Base-by-base conservation (phyloP, 2,329 filamentous ascomycete species). In the Alternaria metachromatica region DNA sequence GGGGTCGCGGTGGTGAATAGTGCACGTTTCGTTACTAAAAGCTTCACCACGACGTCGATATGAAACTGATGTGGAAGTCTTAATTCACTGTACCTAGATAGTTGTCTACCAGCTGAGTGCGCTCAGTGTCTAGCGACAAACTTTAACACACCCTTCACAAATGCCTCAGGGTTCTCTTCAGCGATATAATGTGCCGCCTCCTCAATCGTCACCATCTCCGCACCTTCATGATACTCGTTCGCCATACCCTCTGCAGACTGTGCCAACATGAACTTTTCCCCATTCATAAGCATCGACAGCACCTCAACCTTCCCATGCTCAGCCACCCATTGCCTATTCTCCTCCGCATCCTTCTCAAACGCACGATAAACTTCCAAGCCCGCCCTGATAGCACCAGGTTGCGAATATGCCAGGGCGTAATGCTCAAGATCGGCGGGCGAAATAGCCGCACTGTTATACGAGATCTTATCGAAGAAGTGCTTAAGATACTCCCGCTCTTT, bases 401-500 rank as follows among this genome's bases (percentile, higher is more conserved):
- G 45, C 45, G 30, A 25, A 3, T 57, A 56, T 0, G 45, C 45
- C 5, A 61, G 37, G 1, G 25, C 33, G 11, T 61, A 61, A 20
- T 50, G 25, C 3, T 61, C 53, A 0, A 61, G 12, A 49, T 64
- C 64, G 0, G 55, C 12, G 0, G 58, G 50, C 3, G 58, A 55
- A 12, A 67, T 65, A 3, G 62, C 59, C 5, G 43, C 54, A 33
- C 57, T 66, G 10, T 66, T 66, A 10, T 54, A 58, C 6, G 33
- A 20, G 1, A 60, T 41, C 41, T 66, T 64, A 4, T 64, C 61
- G 21, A 66, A 64, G 58, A 64, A 66, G 6, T 66, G 61, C 20
- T 66, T 66, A 20, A 60, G 37, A 6, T 67, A 62, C n/a, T 54
- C 56, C 33, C 57, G 49, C 49, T 63, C 62, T 33, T 67, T 65